Evolutionary conservation across 768 basidiomycete genomes (phyloP).

Genomic region (Panaeolus cyanescens): DNA sequence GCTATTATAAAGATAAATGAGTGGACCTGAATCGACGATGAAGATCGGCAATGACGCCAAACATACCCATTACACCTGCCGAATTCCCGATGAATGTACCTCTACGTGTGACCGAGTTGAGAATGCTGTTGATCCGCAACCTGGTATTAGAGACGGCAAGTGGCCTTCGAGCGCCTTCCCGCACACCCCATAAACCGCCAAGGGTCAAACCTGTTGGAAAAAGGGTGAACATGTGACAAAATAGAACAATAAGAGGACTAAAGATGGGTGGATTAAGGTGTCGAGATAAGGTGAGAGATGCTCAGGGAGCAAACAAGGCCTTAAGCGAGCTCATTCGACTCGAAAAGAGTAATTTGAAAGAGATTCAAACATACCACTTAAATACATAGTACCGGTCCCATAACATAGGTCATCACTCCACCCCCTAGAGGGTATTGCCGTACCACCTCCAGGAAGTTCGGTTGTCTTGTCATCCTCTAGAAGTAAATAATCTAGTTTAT

Average conservation of each 20-base stretch:
- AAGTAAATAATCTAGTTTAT: conserved; percentile 92
- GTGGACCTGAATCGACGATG: conserved; percentile 32
- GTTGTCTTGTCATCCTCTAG: conserved; percentile 96
- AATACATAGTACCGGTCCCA: conserved; percentile 98
- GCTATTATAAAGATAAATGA: conserved; percentile 59
- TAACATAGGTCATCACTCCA: conserved; percentile 99
- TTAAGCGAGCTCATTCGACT: conserved; percentile 47
- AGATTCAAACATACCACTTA: conserved; percentile 80
- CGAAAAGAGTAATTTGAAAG: conserved; percentile 64
- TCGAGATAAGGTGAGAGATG: conserved; percentile 72
- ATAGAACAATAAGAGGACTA: conserved; percentile 78
- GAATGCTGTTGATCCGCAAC: conserved; percentile 93
- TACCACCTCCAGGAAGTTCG: conserved; percentile 85
- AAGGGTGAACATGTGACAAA: conserved; percentile 75
- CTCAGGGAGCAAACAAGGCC: conserved; percentile 50
- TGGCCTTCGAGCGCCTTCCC: conserved; percentile 89
- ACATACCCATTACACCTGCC: conserved; percentile 94
- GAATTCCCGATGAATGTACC: conserved; percentile 99
- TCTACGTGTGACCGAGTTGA: conserved; percentile 95
- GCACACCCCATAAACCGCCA: conserved; percentile 94
- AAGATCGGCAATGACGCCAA: conserved; percentile 29
- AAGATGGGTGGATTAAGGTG: conserved; percentile 56
- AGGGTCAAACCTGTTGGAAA: conserved; percentile 83
- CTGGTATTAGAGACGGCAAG: conserved; percentile 84
- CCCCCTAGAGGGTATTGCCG: conserved; percentile 92